These are phyloP conservation scores for Trichomonascaceae sp. DNA, from an alignment of 1,139 yeast genomes.

Conservation along the genomic window DNA sequence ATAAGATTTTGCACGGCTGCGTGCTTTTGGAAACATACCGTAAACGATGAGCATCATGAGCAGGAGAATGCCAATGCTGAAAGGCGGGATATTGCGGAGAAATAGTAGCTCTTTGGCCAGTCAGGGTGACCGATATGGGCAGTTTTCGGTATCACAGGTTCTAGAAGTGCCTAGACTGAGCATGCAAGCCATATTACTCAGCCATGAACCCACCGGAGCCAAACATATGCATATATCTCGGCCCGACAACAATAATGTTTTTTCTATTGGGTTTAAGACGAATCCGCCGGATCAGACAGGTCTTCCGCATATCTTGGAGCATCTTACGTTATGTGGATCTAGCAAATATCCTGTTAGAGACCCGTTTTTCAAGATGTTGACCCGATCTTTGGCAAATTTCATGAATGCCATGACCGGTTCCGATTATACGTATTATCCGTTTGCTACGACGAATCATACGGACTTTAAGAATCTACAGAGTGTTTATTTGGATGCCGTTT, in stretches of 20 bases:
- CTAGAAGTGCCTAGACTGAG: conserved; percentile 76
- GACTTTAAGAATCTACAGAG: conserved; percentile 82
- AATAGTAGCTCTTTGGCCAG: neutral
- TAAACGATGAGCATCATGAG: neutral
- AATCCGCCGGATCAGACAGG: conserved; percentile 93
- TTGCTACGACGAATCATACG: conserved; percentile 81
- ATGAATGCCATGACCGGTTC: conserved; percentile 99
- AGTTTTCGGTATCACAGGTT: conserved; percentile 57
- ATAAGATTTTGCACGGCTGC: neutral
- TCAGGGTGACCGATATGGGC: conserved; percentile 52
- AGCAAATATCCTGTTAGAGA: conserved; percentile 87
- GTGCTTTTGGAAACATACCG: neutral
- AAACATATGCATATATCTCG: conserved; percentile 81
- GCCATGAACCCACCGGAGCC: conserved; percentile 65
- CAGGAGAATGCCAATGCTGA: neutral
- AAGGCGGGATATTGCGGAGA: neutral
- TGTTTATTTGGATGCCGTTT: conserved; percentile 82
- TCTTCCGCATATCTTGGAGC: conserved; percentile 92
- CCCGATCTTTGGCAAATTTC: conserved; percentile 78
- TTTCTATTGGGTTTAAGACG: conserved; percentile 85
- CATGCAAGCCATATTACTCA: conserved; percentile 66
- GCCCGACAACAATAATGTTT: conserved; percentile 69
- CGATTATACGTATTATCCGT: conserved; percentile 92
- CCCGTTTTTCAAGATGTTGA: conserved; percentile 96
- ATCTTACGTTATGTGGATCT: conserved; percentile 93